These are phyloP conservation scores for Botrytis galanthina DNA, from an alignment of 2,329 filamentous ascomycete species.

Conservation along the genomic window DNA sequence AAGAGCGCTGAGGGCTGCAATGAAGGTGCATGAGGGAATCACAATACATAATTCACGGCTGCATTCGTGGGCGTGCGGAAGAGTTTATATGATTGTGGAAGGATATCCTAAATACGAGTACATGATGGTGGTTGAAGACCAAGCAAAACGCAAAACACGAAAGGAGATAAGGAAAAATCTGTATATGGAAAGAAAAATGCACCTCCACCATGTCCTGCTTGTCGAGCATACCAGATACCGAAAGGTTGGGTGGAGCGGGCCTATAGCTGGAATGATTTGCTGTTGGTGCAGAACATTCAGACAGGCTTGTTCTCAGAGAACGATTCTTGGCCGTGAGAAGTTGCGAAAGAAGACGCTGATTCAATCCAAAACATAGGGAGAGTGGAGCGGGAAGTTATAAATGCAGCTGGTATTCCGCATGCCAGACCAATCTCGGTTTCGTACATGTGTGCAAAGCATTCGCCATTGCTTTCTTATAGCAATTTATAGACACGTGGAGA, in stretches of 20 bases:
- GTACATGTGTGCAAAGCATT: not conserved
- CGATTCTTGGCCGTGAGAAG: not conserved
- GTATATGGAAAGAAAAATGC: not conserved
- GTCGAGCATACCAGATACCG: not conserved
- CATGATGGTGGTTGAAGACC: not conserved
- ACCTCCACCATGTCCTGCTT: not conserved
- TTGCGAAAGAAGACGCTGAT: not conserved
- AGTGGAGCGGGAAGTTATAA: not conserved
- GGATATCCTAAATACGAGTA: not conserved
- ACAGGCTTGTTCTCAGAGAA: not conserved
- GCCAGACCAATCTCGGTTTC: no score
- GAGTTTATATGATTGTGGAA: not conserved
- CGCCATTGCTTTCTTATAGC: not conserved
- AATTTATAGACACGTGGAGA: not conserved
- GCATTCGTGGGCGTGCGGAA: not conserved
- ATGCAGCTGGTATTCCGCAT: not conserved
- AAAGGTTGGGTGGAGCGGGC: no score
- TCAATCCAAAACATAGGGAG: not conserved
- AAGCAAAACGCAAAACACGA: not conserved
- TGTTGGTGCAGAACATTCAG: no score
- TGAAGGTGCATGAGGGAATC: not conserved
- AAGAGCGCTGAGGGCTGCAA: no score
- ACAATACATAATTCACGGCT: not conserved
- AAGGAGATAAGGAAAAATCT: not conserved
- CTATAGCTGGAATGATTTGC: not conserved